Percentiles rank a stretch among this genome's conserved stretches.
phyloP scores from a whole-genome alignment of 2,329 filamentous ascomycete genomes.

The Aspergillus fructus region DNA sequence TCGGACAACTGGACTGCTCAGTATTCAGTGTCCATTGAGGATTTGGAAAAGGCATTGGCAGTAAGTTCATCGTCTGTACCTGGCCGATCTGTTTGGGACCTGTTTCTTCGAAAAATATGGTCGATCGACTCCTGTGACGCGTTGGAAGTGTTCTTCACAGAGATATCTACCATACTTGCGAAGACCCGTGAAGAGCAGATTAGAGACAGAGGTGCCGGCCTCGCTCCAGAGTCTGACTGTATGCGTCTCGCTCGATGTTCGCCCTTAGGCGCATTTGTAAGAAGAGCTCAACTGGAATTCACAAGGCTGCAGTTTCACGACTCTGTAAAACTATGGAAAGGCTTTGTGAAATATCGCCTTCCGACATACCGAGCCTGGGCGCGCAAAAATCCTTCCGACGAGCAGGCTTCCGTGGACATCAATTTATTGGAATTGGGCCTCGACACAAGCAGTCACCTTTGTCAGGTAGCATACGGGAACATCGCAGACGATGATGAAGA shows the following conservation, averaged over 20 bases:
- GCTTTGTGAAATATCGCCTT: slow-evolving; percentile 77
- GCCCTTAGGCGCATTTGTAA: slow-evolving; percentile 77
- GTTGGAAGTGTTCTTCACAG: slow-evolving; percentile 73
- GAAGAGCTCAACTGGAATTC: slow-evolving; percentile 76
- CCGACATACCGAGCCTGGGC: slow-evolving; percentile 66
- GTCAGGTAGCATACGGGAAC: slow-evolving; percentile 52
- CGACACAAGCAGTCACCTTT: slow-evolving; percentile 50
- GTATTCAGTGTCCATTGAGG: slow-evolving; percentile 40
- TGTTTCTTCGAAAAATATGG: slow-evolving; percentile 81
- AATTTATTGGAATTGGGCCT: slow-evolving; percentile 62
- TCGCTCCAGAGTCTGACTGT: slow-evolving; percentile 49
- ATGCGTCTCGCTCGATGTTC: slow-evolving; percentile 71
- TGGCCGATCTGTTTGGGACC: slow-evolving; percentile 81
- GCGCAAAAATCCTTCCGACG: slow-evolving; percentile 50
- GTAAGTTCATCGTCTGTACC: slow-evolving; percentile 57
- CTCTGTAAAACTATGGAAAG: slow-evolving; percentile 74
- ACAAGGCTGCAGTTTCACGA: slow-evolving; percentile 77
- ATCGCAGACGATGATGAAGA: slow-evolving; percentile 44
- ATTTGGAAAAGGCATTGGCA: slow-evolving; percentile 50
- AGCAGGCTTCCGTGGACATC: slow-evolving; percentile 57
- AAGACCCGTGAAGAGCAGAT: slow-evolving; percentile 63
- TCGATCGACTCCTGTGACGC: slow-evolving; percentile 76
- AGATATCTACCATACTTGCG: slow-evolving; percentile 57
- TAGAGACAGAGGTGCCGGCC: slow-evolving; percentile 54
- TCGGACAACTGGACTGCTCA: slow-evolving; percentile 28